These are phyloP conservation scores for Trichoderma breve DNA, from an alignment of 2,329 filamentous ascomycete species.

Conservation along the genomic window DNA sequence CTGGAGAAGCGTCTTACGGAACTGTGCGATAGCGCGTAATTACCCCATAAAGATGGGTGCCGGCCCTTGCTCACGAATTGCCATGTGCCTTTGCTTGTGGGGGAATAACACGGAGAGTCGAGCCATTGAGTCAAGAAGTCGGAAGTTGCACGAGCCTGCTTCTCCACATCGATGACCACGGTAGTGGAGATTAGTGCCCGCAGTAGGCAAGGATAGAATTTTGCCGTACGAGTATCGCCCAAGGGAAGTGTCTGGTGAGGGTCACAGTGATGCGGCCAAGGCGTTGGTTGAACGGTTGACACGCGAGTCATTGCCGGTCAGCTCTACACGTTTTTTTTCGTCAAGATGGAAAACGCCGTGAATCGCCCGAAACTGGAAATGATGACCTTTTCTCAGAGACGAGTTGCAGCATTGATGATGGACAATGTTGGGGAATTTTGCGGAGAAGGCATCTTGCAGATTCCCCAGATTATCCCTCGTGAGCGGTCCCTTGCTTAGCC, in stretches of 20 bases:
- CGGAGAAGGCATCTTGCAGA: not conserved
- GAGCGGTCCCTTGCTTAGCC: not conserved
- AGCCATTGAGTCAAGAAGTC: not conserved
- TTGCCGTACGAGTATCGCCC: not conserved
- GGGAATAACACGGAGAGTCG: not conserved
- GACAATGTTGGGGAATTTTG: not conserved
- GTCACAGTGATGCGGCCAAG: slow-evolving; percentile 12
- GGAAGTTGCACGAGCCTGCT: slow-evolving; percentile 8
- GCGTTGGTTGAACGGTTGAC: not conserved
- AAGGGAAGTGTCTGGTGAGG: not conserved
- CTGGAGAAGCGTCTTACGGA: not conserved
- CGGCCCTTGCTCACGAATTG: not conserved
- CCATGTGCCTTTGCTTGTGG: slow-evolving; percentile 11
- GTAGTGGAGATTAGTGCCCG: slow-evolving; percentile 4
- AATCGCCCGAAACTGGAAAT: not conserved
- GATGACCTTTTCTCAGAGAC: not conserved
- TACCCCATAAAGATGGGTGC: not conserved
- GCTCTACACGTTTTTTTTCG: slow-evolving; percentile 27
- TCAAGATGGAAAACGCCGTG: not conserved
- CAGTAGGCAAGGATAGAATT: not conserved
- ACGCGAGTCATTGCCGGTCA: slow-evolving; percentile 5
- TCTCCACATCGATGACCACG: slow-evolving; percentile 8
- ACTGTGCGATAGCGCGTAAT: not conserved
- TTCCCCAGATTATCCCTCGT: not conserved
- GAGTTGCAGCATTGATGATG: not conserved